Conservation (phyloP, 768 basidiomycete species). For the Collybia mongolica region DNA sequence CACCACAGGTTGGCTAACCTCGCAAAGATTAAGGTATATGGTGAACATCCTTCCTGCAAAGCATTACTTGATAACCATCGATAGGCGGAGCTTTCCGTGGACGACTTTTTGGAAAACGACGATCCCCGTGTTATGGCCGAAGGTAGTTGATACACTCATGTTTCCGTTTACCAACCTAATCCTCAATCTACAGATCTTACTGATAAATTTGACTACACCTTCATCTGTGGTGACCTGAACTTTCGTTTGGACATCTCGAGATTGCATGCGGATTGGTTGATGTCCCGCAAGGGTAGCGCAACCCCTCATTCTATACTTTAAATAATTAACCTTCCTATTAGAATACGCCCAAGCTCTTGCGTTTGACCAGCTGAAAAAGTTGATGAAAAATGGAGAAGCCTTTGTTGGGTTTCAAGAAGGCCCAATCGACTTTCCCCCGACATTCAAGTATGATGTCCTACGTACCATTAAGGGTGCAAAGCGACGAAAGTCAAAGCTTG, state of each 20-base stretch:
- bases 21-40: constrained; percentile 80
- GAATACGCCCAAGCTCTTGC: constrained; percentile 84
- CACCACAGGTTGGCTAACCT: constrained; percentile 84
- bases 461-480: constrained; percentile 53
- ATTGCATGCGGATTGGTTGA: constrained; percentile 92
- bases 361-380: constrained; percentile 82
- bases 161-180: not conserved
- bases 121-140: constrained; percentile 71
- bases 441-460: constrained; percentile 90
- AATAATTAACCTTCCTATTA: constrained; percentile 21
- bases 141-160: constrained; percentile 40
- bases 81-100: constrained; percentile 73
- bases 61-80: not conserved
- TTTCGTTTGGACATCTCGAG: constrained; percentile 88
- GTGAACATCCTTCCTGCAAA: not conserved
- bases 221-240: constrained; percentile 90
- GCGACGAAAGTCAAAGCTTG: constrained; percentile 33
- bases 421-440: constrained; percentile 83
- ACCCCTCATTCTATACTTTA: not conserved
- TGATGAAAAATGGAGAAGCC: constrained; percentile 68
- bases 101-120: constrained; percentile 66
- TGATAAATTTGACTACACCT: constrained; percentile 86
- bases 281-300: constrained; percentile 67
- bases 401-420: constrained; percentile 84
- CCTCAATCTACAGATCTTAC: constrained; percentile 57